A percentile compares a stretch with the other conserved stretches of the same genome.
These are phyloP conservation scores for Purpureocillium lavendulum DNA, from an alignment of 2,329 filamentous ascomycete genomes.

Conservation along the genomic window DNA sequence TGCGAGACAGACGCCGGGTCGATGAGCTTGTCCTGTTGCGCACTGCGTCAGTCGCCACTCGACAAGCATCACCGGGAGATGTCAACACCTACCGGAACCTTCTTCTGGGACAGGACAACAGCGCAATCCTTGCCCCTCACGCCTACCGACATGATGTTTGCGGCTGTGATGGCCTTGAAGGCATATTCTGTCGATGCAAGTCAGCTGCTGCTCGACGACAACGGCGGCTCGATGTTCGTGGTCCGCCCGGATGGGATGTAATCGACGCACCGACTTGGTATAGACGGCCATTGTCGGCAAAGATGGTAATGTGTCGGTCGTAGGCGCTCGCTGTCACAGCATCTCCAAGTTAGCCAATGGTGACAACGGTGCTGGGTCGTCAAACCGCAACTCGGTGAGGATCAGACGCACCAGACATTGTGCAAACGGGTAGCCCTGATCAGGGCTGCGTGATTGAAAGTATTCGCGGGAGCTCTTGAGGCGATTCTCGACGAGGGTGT, in stretches of 20 bases:
- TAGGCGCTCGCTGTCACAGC: constrained; percentile 58
- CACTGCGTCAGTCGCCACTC: constrained; percentile 1
- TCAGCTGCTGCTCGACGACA: background rate
- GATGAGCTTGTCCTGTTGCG: constrained; percentile 87
- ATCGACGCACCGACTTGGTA: constrained; percentile 92
- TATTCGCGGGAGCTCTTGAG: constrained; percentile 1
- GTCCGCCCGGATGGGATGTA: background rate
- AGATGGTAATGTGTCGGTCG: constrained; percentile 99
- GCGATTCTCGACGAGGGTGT: background rate
- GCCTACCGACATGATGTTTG: constrained; percentile 97
- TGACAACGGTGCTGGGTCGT: constrained; percentile 1
- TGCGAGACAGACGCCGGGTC: constrained; percentile 95
- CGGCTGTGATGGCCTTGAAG: constrained; percentile 98
- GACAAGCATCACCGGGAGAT: background rate
- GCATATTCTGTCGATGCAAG: constrained; percentile 81
- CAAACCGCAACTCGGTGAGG: constrained; percentile 4
- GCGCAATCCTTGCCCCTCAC: constrained; percentile 95
- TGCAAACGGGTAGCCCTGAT: constrained; percentile 20
- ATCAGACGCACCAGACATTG: constrained; percentile 42
- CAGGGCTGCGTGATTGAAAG: constrained; percentile 4
- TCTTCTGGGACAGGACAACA: constrained; percentile 97
- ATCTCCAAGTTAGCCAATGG: constrained; percentile 17
- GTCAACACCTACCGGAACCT: constrained; percentile 74
- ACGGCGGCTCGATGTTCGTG: background rate
- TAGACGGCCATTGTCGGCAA: constrained; percentile 94